Percentiles rank a stretch among this genome's conserved stretches.
Evolutionary conservation across 495 filamentous ascomycete species (phyloP).

Genomic region (Aspergillus conjunctus): DNA sequence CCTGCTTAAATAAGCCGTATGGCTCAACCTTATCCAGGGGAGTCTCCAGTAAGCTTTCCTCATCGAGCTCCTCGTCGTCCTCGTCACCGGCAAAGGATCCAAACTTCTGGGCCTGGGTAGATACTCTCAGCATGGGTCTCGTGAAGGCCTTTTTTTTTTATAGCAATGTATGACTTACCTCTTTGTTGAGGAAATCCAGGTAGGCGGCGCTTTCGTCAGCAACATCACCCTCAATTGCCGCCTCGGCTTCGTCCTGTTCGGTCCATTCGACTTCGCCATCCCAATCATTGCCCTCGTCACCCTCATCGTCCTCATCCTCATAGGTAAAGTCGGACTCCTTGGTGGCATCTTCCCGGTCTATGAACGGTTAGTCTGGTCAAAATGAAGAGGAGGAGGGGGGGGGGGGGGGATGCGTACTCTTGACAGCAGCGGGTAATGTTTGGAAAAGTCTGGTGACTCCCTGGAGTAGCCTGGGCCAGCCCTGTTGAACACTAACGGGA

Average conservation of each 20-base stretch:
- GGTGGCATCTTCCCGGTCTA: constrained; percentile 87
- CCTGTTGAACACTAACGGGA: constrained; percentile 84
- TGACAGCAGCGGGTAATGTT: constrained; percentile 81
- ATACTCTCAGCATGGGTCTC: constrained; percentile 17
- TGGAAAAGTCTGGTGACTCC: constrained; percentile 91
- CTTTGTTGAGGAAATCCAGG: constrained; percentile 91
- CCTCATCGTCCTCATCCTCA: constrained; percentile 74
- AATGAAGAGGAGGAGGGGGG: background rate
- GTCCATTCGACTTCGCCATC: constrained; percentile 69
- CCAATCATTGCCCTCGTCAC: constrained; percentile 71
- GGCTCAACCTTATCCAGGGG: constrained; percentile 94
- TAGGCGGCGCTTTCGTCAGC: constrained; percentile 92
- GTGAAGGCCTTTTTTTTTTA: no score
- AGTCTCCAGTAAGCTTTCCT: constrained; percentile 88
- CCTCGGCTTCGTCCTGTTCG: constrained; percentile 62
- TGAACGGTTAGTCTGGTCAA: constrained; percentile 23
- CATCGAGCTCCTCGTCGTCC: constrained; percentile 81
- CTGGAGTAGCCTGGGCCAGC: constrained; percentile 93
- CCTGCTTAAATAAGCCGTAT: constrained; percentile 80
- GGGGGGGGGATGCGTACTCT: constrained; percentile 56
- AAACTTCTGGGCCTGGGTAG: constrained; percentile 75
- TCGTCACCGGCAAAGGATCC: constrained; percentile 68
- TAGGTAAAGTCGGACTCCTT: constrained; percentile 83
- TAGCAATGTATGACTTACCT: constrained; percentile 51
- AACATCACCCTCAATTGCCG: constrained; percentile 61